Conservation (phyloP, 1,284 basidiomycete genomes). For the Chalciporus piperatoides region DNA sequence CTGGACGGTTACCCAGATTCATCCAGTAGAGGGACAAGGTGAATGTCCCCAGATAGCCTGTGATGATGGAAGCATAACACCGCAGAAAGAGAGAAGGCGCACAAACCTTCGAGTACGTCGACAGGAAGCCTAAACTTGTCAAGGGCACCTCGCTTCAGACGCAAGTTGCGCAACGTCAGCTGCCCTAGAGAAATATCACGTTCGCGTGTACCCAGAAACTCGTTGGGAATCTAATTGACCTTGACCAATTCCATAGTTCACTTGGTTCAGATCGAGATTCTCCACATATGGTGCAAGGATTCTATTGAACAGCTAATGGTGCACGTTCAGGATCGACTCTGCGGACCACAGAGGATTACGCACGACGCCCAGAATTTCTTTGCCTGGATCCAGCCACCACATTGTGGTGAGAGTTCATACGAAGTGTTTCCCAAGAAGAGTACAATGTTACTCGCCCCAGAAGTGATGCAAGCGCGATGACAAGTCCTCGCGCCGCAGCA, state of each 20-base stretch:
- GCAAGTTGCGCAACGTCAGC: constrained; percentile 77
- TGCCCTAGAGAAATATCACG: constrained; percentile 55
- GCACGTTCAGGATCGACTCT: constrained; percentile 1
- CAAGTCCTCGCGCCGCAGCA: constrained; percentile 1
- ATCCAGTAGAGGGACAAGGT: constrained; percentile 95
- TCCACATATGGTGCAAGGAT: constrained; percentile 96
- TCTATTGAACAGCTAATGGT: constrained; percentile 76
- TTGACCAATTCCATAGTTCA: constrained; percentile 93
- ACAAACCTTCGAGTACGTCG: constrained; percentile 87
- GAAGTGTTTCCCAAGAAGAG: neutral
- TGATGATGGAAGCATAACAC: neutral
- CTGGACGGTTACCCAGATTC: constrained; percentile 90
- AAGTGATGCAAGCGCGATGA: neutral
- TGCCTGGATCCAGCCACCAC: constrained; percentile 80
- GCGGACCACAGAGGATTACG: constrained; percentile 16
- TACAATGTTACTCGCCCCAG: neutral
- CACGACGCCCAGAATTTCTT: constrained; percentile 75
- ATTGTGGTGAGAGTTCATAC: constrained; percentile 37
- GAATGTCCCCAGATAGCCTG: constrained; percentile 90
- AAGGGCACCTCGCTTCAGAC: constrained; percentile 90
- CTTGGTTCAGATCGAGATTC: constrained; percentile 92
- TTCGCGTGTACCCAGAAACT: neutral
- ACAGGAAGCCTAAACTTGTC: constrained; percentile 97
- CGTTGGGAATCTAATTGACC: constrained; percentile 42
- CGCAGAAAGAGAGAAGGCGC: neutral